Base-by-base conservation (phyloP, 768 basidiomycete species). In the Phanerodontia chrysosporium region DNA sequence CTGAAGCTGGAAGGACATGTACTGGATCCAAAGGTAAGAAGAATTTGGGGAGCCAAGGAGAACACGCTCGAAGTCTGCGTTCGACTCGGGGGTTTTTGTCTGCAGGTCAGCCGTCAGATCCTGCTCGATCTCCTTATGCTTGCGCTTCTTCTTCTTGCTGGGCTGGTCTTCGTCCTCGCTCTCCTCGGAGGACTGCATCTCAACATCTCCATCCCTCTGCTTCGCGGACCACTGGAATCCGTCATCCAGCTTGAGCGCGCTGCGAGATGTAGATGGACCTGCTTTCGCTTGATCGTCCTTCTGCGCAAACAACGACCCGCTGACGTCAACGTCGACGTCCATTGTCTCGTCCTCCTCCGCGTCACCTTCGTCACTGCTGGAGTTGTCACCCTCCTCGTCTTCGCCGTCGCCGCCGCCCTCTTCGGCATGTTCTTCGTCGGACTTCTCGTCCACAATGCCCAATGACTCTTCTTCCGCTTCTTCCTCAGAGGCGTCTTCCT, bases 1-100 rank as follows among this genome's bases (percentile, higher is more conserved):
- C 64, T 94, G 94, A 12, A 98, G 78, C 67, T 95, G 93, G 83
- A 98, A 96, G 9, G 97, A 96, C 94, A 99, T 98, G 72, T 95
- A 99, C 72, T 98, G 95, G 59, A 99, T 87, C 97, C 97, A 99
- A 32, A 98, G 81, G 74, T 90, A 97, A 0, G 97, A 98, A 7
- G 95, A 98, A 70, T 97, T 94, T 1, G 97, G 96, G 0, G 96
- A 95, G 28, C 92, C 92, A 39, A 98, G 80, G 48, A 99, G 81
- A 35, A 92, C 75, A 13, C 97, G 85, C 72, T 99, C 97, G 66
- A 98, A 99, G 71, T 99, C 96, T 30, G 89, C 84, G 61, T 89
- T 92, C 1, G 97, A 97, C 69, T 93, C 91, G 1, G 97, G 97
- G 22, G 78, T 78, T 65, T 86, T 89, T 39, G 81, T 85, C 58